A percentile compares a stretch with the other conserved stretches of the same genome.
Conservation (phyloP, 2,329 filamentous ascomycete genomes). For the Apiospora phragmitis region DNA sequence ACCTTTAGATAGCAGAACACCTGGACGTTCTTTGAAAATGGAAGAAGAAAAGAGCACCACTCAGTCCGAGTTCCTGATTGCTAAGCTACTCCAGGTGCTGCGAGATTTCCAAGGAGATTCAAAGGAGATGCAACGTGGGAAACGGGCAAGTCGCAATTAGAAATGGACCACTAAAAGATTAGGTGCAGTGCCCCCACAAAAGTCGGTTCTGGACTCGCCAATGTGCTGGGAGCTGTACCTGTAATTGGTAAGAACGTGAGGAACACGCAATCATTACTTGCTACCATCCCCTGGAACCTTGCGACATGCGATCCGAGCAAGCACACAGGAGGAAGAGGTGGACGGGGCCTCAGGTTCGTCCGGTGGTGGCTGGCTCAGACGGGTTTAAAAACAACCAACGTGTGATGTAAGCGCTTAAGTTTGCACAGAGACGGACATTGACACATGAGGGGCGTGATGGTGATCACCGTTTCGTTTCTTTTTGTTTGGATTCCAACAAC, state of each 20-base stretch:
- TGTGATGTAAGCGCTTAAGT: constrained; percentile 1
- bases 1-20: too few relatives aligned
- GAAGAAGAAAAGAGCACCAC: background rate
- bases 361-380: constrained; percentile 1
- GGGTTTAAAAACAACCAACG: background rate
- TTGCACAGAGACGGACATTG: background rate
- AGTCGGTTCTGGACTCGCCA: background rate
- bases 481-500: background rate
- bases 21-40: background rate
- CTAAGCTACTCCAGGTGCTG: background rate
- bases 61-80: background rate
- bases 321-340: background rate
- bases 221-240: background rate
- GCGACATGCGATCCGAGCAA: background rate
- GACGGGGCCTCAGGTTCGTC: background rate
- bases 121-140: background rate
- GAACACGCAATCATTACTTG: background rate
- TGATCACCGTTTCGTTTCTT: background rate
- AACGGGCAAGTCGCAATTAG: background rate
- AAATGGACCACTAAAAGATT: background rate
- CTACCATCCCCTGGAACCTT: background rate
- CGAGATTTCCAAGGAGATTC: background rate
- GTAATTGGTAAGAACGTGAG: background rate
- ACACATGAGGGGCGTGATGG: background rate
- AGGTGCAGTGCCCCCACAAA: background rate